Evolutionary conservation across 805 yeast genomes (phyloP).

Genomic region (Lipomyces starkeyi): DNA sequence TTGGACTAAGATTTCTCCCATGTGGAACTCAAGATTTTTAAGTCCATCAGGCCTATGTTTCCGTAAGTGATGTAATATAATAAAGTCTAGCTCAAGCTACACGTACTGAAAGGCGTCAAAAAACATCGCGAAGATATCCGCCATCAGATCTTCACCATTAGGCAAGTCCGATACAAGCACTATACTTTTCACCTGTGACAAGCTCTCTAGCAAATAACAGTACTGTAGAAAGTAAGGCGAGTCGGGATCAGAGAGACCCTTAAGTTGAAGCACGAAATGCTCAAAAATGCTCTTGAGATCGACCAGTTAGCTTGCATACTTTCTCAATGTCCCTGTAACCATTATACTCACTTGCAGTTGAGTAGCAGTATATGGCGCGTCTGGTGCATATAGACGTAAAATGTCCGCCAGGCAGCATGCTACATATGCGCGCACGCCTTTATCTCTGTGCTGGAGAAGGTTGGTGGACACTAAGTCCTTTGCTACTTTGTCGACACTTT

Average conservation of each 20-base stretch:
- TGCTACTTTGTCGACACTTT: constrained; percentile 54
- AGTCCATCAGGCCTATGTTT: constrained; percentile 27
- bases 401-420: constrained; percentile 81
- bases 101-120: constrained; percentile 57
- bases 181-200: constrained; percentile 77
- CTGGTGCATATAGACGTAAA: constrained; percentile 80
- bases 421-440: constrained; percentile 69
- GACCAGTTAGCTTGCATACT: not conserved
- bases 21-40: constrained; percentile 60
- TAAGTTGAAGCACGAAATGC: constrained; percentile 68
- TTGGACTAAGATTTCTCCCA: constrained; percentile 75
- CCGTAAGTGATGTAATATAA: not conserved
- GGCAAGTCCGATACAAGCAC: constrained; percentile 78
- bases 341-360: constrained; percentile 56
- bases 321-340: not conserved
- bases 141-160: constrained; percentile 60
- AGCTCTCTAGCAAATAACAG: constrained; percentile 65
- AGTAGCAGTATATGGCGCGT: constrained; percentile 78
- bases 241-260: constrained; percentile 55
- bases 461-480: constrained; percentile 63
- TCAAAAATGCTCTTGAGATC: constrained; percentile 57
- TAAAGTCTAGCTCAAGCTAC: not conserved
- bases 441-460: constrained; percentile 63
- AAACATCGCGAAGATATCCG: constrained; percentile 62
- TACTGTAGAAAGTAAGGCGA: constrained; percentile 68